phyloP scores from a whole-genome alignment of 495 filamentous ascomycete genomes.

The Neurospora discreta region DNA sequence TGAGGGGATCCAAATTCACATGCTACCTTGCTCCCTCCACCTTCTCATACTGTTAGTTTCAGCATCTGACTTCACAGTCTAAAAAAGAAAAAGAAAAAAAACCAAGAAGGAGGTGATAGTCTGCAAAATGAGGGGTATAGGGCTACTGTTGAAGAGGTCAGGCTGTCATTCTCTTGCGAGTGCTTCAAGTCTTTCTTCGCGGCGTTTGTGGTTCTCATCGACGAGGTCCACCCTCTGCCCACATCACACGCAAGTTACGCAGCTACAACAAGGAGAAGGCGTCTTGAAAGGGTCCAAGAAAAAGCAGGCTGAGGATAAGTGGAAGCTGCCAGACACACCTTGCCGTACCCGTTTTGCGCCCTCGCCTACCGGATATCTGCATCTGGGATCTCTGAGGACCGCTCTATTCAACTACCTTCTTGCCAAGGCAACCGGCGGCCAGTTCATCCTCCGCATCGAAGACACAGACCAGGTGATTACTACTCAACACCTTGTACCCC shows the following conservation, averaged over 20 bases:
- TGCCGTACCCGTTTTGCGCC: slow-evolving; percentile 91
- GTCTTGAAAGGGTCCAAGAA: not conserved
- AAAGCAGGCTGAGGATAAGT: not conserved
- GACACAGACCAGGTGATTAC: slow-evolving; percentile 79
- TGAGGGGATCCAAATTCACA: not conserved
- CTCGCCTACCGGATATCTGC: slow-evolving; percentile 86
- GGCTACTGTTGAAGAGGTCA: not conserved
- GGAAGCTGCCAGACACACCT: slow-evolving; percentile 45
- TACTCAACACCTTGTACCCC: not conserved
- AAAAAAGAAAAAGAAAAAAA: too few relatives aligned
- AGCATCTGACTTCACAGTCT: not conserved
- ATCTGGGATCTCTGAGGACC: slow-evolving; percentile 83
- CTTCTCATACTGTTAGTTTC: not conserved
- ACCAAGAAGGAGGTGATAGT: not conserved
- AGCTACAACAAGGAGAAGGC: not conserved
- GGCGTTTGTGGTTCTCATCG: not conserved
- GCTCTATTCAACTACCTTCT: slow-evolving; percentile 88
- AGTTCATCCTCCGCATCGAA: slow-evolving; percentile 86
- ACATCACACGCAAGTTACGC: not conserved
- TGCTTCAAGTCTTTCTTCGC: not conserved
- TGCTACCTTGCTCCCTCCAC: not conserved
- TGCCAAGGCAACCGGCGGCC: slow-evolving; percentile 78
- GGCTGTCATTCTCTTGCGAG: not conserved
- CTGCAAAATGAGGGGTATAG: not conserved
- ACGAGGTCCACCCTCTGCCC: not conserved